Evolutionary conservation across 768 basidiomycete species (phyloP), one percentile per base, ranked within the genome.

Genomic region (Lactarius sanguifluus): DNA sequence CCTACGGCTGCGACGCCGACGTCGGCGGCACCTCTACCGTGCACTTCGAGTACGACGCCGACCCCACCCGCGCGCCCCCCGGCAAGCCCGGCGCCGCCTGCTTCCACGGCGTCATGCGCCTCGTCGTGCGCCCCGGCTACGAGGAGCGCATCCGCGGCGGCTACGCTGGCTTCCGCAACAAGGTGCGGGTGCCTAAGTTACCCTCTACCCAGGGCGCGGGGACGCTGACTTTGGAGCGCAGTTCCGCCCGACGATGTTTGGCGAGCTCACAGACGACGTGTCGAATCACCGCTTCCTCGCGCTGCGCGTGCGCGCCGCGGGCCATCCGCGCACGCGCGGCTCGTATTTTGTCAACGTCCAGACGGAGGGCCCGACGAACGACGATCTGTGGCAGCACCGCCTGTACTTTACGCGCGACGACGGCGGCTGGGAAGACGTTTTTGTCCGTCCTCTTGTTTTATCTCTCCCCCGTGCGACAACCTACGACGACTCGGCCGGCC

Each of bases 331-430:
- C 47, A 90, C 90, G 50, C 85, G 87, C 68, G 86, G 86, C 70
- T 88, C 91, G n/a, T 98, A 94, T 81, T 96, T 90, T 71, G 90
- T 94, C 57, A 98, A 98, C 77, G 79, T 98, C 56, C 95, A 97
- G 75, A 96, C 94, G 2, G 90, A 94, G 60, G 90, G 91, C 1
- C 82, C 86, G 54, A 81, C 91, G 58, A 83, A 86, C 59, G 89
- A 87, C 43, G 94, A 96, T 74, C 79, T 98, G n/a, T 98, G 92
- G 89, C 96, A 97, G 74, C 95, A 98, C 71, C 84, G 92, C 40
- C 80, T 98, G n/a, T 92, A 85, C 77, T 91, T 95, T 74, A 80
- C 82, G 59, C 82, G 84, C 62, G 78, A 80, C 32, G 83, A 88
- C 64, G 83, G 85, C 30, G 78, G 80, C 5, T 96, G 94, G 94